Base-by-base conservation (phyloP, 164 flowering plant species). In the Dillenia suffruticosa region DNA sequence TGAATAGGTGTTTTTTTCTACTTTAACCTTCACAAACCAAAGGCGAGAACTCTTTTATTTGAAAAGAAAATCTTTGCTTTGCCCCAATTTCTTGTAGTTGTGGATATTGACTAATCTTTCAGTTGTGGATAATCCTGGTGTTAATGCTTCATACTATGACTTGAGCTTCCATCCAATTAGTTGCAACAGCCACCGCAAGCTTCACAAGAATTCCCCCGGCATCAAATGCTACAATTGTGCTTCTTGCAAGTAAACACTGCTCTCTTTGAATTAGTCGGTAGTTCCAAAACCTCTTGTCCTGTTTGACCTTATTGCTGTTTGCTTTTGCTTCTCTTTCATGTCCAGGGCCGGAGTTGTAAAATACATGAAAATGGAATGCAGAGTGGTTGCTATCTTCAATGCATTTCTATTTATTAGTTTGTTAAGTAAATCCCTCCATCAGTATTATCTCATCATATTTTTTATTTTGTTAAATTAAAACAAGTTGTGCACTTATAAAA, bases 331-430 rank as follows among this genome's bases (percentile, higher is more conserved):
- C 15, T 40, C 17, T 63, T 14, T 14, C 44, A 9, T 51, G 73
- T 70, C 4, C 70, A 93, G 98, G 81, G 98, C 98, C 63, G 97
- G 97, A 63, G 97, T 90, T 56, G 98, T 97, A 59, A 90, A 93
- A 57, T 88, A 90, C 78, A 87, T 93, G 98, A 90, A 87, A 78
- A 82, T 76, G 1, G 94, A 93, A 69, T 93, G 98, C 96, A 76
- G 97, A 68, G 86, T 87, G 44, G 91, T 90, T 59, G 98, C 97
- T 9, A 83, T 90, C 60, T 90, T 90, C 68, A 87, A 90, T 66
- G 74, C 84, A 59, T 57, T 81, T 66, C 81, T 93, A 40, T 93
- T 93, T 68, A 77, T 82, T 54, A 84, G 87, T 63, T 70, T 90
- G 95, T 97, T 93, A 78, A 81, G 87, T 5, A 22, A 40, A 9